Evolutionary conservation across 352 stramenopile genomes (phyloP).

Genomic region (Phytopythium mirpurense): DNA sequence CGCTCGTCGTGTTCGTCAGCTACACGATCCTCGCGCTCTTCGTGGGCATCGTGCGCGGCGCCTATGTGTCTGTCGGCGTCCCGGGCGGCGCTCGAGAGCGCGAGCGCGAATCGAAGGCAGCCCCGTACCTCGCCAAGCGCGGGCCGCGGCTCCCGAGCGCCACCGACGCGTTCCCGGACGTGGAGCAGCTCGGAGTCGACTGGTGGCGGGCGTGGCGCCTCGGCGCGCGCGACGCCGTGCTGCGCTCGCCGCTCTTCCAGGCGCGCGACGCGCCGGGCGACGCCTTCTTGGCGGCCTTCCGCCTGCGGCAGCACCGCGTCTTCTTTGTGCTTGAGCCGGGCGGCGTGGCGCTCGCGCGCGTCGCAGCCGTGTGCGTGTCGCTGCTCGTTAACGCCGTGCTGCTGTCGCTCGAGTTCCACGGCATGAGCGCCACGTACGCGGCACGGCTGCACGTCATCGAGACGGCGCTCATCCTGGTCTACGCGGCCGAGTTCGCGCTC

Average conservation of each 20-base stretch:
- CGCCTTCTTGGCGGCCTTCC: conserved; percentile 52
- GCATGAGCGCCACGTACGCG: conserved; percentile 53
- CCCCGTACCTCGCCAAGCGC: conserved; percentile 43
- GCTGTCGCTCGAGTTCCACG: conserved; percentile 75
- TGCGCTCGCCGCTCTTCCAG: conserved; percentile 52
- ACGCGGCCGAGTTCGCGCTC: conserved; percentile 61
- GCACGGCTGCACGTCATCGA: conserved; percentile 54
- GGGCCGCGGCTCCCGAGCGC: conserved; percentile 48
- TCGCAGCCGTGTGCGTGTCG: conserved; percentile 45
- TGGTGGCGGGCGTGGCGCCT: conserved; percentile 29
- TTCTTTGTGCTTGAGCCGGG: conserved; percentile 60
- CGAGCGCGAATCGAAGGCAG: conserved; percentile 19
- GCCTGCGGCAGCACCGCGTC: conserved; percentile 49
- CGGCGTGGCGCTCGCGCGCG: conserved; percentile 40
- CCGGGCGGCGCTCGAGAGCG: conserved; percentile 24
- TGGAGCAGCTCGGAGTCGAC: conserved; percentile 36
- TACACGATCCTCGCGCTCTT: conserved; percentile 85
- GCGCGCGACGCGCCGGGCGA: conserved; percentile 36
- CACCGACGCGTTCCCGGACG: conserved; percentile 56
- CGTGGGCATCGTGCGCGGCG: conserved; percentile 76
- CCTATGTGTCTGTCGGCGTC: conserved; percentile 67
- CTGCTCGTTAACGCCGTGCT: conserved; percentile 71
- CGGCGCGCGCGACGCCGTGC: conserved; percentile 20
- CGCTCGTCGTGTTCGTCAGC: conserved; percentile 74
- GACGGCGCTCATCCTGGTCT: conserved; percentile 68